These are phyloP conservation scores for Salvia sclarea DNA, from an alignment of 305 asterid species.

Conservation along the genomic window DNA sequence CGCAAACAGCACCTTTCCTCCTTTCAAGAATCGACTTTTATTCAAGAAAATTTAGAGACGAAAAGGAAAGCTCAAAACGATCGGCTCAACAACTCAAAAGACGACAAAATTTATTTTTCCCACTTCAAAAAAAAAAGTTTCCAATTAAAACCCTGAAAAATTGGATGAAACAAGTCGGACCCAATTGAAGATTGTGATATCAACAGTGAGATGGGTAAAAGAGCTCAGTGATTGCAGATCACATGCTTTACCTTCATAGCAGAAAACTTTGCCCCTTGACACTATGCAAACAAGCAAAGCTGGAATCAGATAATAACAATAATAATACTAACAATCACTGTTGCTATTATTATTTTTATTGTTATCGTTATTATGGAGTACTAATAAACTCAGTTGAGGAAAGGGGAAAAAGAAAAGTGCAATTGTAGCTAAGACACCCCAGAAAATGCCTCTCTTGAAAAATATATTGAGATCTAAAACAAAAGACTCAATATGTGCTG, in stretches of 20 bases:
- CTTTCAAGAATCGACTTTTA: conserved; percentile 34
- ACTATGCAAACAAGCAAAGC: conserved; percentile 39
- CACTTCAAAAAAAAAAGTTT: conserved; percentile 26
- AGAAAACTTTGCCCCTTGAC: conserved; percentile 30
- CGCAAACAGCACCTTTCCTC: conserved; percentile 18
- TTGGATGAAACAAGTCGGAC: conserved; percentile 29
- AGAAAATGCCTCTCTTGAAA: conserved; percentile 35
- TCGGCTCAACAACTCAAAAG: conserved; percentile 32
- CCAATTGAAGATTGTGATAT: conserved; percentile 38
- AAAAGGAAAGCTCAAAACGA: conserved; percentile 30
- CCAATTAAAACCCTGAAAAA: conserved; percentile 25
- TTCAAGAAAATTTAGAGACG: conserved; percentile 16
- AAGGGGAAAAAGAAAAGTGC: conserved; percentile 5
- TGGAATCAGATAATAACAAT: conserved; percentile 31
- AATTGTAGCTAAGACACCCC: conserved; percentile 28
- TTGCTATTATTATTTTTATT: neutral
- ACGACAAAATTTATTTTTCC: conserved; percentile 31
- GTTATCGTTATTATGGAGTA: neutral
- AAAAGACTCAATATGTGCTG: conserved; percentile 34
- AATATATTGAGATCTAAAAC: conserved; percentile 35
- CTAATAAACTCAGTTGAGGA: conserved; percentile 19
- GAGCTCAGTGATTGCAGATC: conserved; percentile 44
- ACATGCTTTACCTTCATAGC: conserved; percentile 45
- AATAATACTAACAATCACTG: neutral
- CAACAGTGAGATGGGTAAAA: conserved; percentile 31